These are phyloP conservation scores for Sungouiozyma intestinalis DNA, from an alignment of 805 yeast genomes.

Conservation along the genomic window DNA sequence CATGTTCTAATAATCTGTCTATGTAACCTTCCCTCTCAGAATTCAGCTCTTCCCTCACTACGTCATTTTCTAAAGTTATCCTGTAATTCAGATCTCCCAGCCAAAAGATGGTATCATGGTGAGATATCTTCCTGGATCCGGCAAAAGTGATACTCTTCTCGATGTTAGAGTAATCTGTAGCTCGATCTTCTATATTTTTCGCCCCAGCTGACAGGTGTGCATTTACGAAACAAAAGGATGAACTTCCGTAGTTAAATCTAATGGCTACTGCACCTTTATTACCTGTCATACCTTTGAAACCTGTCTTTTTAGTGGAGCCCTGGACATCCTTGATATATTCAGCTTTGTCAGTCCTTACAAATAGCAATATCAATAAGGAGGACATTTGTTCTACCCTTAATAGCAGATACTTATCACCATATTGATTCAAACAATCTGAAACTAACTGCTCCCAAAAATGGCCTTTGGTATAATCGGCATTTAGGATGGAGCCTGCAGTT, in stretches of 20 bases:
- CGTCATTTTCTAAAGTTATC: constrained; percentile 58
- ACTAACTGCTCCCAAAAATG: constrained; percentile 68
- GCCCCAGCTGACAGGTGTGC: constrained; percentile 94
- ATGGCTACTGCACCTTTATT: constrained; percentile 96
- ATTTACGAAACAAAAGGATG: constrained; percentile 74
- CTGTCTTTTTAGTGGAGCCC: constrained; percentile 86
- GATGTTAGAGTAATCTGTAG: constrained; percentile 69
- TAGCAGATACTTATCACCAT: constrained; percentile 44
- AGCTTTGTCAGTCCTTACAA: constrained; percentile 41
- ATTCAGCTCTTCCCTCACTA: constrained; percentile 49
- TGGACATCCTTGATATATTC: constrained; percentile 65
- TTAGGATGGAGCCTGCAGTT: constrained; percentile 80
- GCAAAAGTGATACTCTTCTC: constrained; percentile 68
- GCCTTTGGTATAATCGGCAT: constrained; percentile 68
- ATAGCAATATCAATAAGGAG: constrained; percentile 55
- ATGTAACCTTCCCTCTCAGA: constrained; percentile 31
- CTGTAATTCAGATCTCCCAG: constrained; percentile 91
- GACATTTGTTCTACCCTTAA: constrained; percentile 68
- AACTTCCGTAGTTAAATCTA: constrained; percentile 69
- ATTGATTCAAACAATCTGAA: constrained; percentile 49
- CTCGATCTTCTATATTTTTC: constrained; percentile 69
- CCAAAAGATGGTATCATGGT: constrained; percentile 87
- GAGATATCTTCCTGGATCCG: constrained; percentile 62
- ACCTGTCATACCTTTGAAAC: constrained; percentile 93
- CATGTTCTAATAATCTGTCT: constrained; percentile 48